Percentiles rank a stretch among this genome's conserved stretches.
These are phyloP conservation scores for Geotrichum ghanense DNA, from an alignment of 805 yeast species.

Conservation along the genomic window DNA sequence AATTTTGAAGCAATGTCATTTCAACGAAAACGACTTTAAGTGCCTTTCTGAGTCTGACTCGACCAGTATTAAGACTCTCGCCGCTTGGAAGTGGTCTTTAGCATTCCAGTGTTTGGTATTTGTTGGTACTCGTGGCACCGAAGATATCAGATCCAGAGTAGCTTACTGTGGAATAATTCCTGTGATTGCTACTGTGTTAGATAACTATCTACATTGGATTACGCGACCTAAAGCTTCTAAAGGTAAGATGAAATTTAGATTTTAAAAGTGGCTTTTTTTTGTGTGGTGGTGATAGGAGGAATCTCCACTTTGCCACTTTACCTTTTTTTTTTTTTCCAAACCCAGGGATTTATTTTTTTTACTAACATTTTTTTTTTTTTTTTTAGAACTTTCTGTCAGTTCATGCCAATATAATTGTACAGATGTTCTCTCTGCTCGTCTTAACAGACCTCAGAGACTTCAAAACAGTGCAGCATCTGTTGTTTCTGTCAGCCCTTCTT, in stretches of 20 bases:
- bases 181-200: conserved; percentile 80
- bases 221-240: conserved; percentile 6
- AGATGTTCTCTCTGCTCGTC: not conserved
- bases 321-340: not conserved
- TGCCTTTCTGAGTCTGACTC: conserved; percentile 5
- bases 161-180: conserved; percentile 91
- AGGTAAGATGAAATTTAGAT: not conserved
- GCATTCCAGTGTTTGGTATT: conserved; percentile 87
- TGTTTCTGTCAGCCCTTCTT: not conserved
- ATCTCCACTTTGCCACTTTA: not conserved
- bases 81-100: conserved; percentile 97
- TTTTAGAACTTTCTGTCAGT: not conserved
- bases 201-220: conserved; percentile 48
- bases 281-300: not conserved
- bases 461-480: not conserved
- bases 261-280: not conserved
- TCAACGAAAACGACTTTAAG: conserved; percentile 9
- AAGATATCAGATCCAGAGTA: conserved; percentile 68
- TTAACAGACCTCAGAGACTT: not conserved
- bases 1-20: conserved; percentile 70
- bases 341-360: not conserved
- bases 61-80: conserved; percentile 8
- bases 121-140: conserved; percentile 89
- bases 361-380: not conserved
- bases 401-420: not conserved